Evolutionary conservation across 306 rosid species (phyloP).

Genomic region (Pyrus communis): DNA sequence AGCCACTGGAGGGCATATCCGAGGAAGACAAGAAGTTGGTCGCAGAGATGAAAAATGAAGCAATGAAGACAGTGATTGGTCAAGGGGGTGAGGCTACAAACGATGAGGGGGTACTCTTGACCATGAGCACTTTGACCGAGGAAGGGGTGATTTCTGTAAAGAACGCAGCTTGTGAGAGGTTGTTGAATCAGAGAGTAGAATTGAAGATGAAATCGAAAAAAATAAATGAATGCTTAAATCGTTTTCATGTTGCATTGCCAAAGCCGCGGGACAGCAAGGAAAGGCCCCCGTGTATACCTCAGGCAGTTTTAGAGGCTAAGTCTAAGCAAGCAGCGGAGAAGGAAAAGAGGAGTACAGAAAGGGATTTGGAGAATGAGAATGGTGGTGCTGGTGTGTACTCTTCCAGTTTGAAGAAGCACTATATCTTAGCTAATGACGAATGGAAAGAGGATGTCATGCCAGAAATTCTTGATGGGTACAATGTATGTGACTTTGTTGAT

Average conservation of each 20-base stretch:
- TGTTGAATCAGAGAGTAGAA: conserved; percentile 76
- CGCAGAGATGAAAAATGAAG: conserved; percentile 73
- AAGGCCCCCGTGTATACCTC: conserved; percentile 70
- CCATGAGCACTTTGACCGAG: conserved; percentile 83
- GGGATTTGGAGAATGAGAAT: conserved; percentile 76
- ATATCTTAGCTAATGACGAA: conserved; percentile 66
- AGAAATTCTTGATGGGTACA: conserved; percentile 87
- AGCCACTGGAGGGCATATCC: conserved; percentile 60
- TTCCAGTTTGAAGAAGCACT: conserved; percentile 65
- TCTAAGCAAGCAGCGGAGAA: conserved; percentile 54
- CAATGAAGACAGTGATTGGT: conserved; percentile 65
- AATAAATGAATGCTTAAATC: conserved; percentile 62
- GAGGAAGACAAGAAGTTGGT: conserved; percentile 80
- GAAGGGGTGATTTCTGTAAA: conserved; percentile 80
- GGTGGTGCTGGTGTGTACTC: conserved; percentile 94
- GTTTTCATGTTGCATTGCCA: conserved; percentile 78
- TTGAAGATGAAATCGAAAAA: conserved; percentile 79
- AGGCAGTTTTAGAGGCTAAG: conserved; percentile 60
- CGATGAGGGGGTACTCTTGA: conserved; percentile 53
- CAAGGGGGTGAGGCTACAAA: conserved; percentile 67
- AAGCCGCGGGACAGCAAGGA: conserved; percentile 76
- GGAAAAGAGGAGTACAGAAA: conserved; percentile 59
- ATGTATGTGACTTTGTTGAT: conserved; percentile 75
- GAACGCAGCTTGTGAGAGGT: conserved; percentile 78
- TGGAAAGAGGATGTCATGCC: conserved; percentile 86